These are phyloP conservation scores for Cyberlindnera galapagoensis DNA, from an alignment of 805 yeast species.

Conservation along the genomic window DNA sequence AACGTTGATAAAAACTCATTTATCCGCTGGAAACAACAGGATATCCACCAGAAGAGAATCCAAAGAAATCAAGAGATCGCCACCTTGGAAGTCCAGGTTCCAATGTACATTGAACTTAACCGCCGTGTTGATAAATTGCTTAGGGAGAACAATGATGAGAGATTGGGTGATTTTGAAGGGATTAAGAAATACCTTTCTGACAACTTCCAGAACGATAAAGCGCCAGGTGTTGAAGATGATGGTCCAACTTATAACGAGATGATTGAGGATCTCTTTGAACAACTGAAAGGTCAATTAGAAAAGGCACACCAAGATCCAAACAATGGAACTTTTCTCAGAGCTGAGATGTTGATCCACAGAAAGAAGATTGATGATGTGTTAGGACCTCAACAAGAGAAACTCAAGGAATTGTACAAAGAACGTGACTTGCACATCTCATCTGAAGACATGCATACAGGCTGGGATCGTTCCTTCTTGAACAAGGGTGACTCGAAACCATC, in stretches of 20 bases:
- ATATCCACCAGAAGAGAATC: slow-evolving; percentile 87
- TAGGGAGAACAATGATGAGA: slow-evolving; percentile 32
- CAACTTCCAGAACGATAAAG: slow-evolving; percentile 58
- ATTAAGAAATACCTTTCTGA: slow-evolving; percentile 38
- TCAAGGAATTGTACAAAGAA: slow-evolving; percentile 62
- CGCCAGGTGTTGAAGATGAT: slow-evolving; percentile 40
- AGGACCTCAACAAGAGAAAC: slow-evolving; percentile 55
- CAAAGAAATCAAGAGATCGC: slow-evolving; percentile 75
- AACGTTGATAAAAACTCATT: slow-evolving; percentile 93
- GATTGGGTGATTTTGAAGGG: slow-evolving; percentile 26
- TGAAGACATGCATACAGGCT: slow-evolving; percentile 89
- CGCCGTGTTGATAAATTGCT: slow-evolving; percentile 64
- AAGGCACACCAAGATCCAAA: slow-evolving; percentile 39
- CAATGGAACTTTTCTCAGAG: slow-evolving; percentile 34
- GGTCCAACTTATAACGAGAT: slow-evolving; percentile 77
- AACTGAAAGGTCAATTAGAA: slow-evolving; percentile 54
- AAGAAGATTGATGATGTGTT: slow-evolving; percentile 63
- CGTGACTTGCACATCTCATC: slow-evolving; percentile 72
- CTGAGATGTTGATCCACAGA: slow-evolving; percentile 49
- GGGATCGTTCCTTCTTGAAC: slow-evolving; percentile 77
- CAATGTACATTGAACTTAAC: slow-evolving; percentile 74
- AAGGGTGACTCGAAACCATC: slow-evolving; percentile 31
- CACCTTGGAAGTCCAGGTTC: slow-evolving; percentile 66
- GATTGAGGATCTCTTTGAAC: slow-evolving; percentile 86
- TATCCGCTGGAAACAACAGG: slow-evolving; percentile 94